Evolutionary conservation across 164 flowering plant species (phyloP), one percentile per base, ranked within the genome.

Genomic region (Vitis amurensis): DNA sequence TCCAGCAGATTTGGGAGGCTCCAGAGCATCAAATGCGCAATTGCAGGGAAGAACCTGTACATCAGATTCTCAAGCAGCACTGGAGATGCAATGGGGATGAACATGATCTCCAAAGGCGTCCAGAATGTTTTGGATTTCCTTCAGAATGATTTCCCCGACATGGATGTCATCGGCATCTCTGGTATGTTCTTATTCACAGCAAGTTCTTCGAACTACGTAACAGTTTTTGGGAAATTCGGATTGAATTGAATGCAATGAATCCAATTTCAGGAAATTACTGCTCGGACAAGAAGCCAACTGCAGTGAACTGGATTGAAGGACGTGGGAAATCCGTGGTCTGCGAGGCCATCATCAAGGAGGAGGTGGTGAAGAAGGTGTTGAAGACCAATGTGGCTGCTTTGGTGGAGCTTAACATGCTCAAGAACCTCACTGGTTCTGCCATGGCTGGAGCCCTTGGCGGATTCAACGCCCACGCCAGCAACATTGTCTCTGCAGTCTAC

Each of bases 11-110:
- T 85, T 58, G 89, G 66, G 6, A 79, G 80, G 79, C 83, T 87
- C 2, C 89, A 87, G 70, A 50, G 68, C 59, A 74, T 87, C 27
- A 74, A 79, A 60, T 87, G 91, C 17, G 84, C 86, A 0, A 78
- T 85, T 29, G 87, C 91, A 6, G 91, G 91, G 23, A 87, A 84
- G 76, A 85, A 85, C 48, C 77, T 87, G 10, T 87, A 82, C 75
- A 57, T 81, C 19, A 74, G 89, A 64, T 85, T 87, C 72, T 31
- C 75, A 2, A 80, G 87, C 79, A 76, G 80, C 74, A 87, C 91
- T 1, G 91, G 89, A 0, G 89, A 87, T 68, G 89, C 91, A 8
- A 87, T 87, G 87, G 87, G 89, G 60, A 86, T 86, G 89, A 86
- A 86, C 78, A 84, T 86, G 89, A 79, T 84, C 31, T 86, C 89